These are phyloP conservation scores for Tuber borchii DNA, from an alignment of 495 filamentous ascomycete genomes.

Conservation along the genomic window DNA sequence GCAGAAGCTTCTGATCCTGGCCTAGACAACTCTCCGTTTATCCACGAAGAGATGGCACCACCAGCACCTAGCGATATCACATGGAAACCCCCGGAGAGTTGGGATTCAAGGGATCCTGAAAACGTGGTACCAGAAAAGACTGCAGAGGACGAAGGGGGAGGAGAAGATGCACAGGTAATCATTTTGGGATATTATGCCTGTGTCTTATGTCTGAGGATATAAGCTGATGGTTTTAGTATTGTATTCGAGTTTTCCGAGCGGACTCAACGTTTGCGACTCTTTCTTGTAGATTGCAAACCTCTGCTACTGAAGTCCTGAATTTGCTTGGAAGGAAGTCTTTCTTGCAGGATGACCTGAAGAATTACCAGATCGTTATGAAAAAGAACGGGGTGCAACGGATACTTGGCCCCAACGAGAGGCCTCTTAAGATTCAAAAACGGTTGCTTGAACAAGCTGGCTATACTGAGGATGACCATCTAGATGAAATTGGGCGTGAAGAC, in stretches of 20 bases:
- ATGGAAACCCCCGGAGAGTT: slow-evolving; percentile 40
- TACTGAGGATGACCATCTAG: slow-evolving; percentile 74
- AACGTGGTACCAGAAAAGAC: slow-evolving; percentile 15
- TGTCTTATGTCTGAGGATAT: not conserved
- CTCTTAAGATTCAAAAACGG: slow-evolving; percentile 85
- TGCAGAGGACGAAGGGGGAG: slow-evolving; percentile 27
- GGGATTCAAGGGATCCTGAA: slow-evolving; percentile 21
- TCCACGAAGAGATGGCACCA: slow-evolving; percentile 25
- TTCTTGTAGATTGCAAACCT: slow-evolving; percentile 69
- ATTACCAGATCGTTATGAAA: slow-evolving; percentile 89
- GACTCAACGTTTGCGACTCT: slow-evolving; percentile 92
- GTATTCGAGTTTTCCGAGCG: slow-evolving; percentile 88
- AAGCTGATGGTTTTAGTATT: slow-evolving; percentile 50
- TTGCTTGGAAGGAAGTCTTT: slow-evolving; percentile 87
- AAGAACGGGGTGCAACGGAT: slow-evolving; percentile 87
- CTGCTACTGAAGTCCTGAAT: slow-evolving; percentile 72
- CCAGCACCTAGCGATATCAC: slow-evolving; percentile 28
- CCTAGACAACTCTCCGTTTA: slow-evolving; percentile 14
- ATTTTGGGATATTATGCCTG: slow-evolving; percentile 3
- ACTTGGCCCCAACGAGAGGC: slow-evolving; percentile 67
- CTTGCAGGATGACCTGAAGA: slow-evolving; percentile 77
- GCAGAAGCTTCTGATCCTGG: slow-evolving; percentile 26
- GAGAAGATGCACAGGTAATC: slow-evolving; percentile 34
- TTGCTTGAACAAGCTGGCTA: slow-evolving; percentile 90
- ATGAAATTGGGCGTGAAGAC: slow-evolving; percentile 95